These are phyloP conservation scores for Tetratostichococcus sp. DNA, from an alignment of 139 green algal genomes.

Conservation along the genomic window DNA sequence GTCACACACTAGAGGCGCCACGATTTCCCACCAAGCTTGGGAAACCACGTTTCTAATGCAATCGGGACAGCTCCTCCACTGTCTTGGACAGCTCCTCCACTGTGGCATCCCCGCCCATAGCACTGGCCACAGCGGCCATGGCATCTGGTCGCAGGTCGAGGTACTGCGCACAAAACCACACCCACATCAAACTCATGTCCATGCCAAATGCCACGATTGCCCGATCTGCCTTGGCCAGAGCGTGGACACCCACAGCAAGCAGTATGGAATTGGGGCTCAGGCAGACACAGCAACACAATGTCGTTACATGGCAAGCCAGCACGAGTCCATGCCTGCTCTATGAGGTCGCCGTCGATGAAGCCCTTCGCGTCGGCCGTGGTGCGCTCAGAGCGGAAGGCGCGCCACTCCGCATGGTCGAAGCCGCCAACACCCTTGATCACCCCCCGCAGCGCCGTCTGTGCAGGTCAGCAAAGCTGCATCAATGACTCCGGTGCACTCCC, in stretches of 20 bases:
- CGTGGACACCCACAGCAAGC: too few relatives aligned
- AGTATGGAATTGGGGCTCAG: too few relatives aligned
- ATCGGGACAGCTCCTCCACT: conserved; percentile 68
- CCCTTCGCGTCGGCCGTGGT: conserved; percentile 27
- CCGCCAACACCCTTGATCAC: conserved; percentile 85
- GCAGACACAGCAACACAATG: too few relatives aligned
- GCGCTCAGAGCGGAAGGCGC: conserved; percentile 79
- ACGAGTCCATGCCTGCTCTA: conserved; percentile 68
- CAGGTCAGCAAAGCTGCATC: too few relatives aligned
- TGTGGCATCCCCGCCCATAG: conserved; percentile 28
- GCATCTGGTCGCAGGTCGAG: conserved; percentile 71
- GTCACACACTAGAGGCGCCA: too few relatives aligned
- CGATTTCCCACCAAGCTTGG: too few relatives aligned
- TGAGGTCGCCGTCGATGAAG: conserved; percentile 95
- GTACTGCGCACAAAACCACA: conserved; percentile 34
- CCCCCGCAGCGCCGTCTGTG: conserved; percentile 48
- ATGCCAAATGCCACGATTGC: too few relatives aligned
- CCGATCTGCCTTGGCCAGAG: too few relatives aligned
- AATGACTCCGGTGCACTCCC: too few relatives aligned
- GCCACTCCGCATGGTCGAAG: conserved; percentile 77
- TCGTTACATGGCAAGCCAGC: too few relatives aligned
- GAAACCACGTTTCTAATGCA: conserved; percentile 75
- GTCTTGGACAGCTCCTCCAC: conserved; percentile 35
- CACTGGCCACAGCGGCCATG: conserved; percentile 29
- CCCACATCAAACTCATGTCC: too few relatives aligned